Conservation (phyloP, 179 eudicot species). For the Vitellaria paradoxa region DNA sequence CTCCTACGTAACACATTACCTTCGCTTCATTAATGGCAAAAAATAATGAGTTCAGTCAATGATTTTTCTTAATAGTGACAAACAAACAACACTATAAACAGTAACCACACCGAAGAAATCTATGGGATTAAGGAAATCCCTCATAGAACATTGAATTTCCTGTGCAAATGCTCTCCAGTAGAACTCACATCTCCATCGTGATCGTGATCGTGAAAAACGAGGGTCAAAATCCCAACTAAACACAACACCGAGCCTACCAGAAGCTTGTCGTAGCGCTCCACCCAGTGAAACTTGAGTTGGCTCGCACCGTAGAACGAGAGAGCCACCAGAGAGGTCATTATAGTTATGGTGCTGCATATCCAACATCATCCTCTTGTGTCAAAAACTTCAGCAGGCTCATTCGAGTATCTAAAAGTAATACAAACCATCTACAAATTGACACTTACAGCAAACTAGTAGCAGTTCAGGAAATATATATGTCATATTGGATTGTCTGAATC, state of each 20-base stretch:
- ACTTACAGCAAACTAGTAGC: not conserved
- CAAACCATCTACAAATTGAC: not conserved
- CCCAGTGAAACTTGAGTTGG: conserved; percentile 96
- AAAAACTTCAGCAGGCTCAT: conserved; percentile 2
- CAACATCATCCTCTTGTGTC: conserved; percentile 13
- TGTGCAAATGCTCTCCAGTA: conserved; percentile 41
- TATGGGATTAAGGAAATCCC: not conserved
- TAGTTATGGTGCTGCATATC: conserved; percentile 79
- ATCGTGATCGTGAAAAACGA: conserved; percentile 80
- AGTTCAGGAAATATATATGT: not conserved
- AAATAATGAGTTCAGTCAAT: not conserved
- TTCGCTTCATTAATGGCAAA: conserved; percentile 3
- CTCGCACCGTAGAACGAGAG: conserved; percentile 96
- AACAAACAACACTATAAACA: not conserved
- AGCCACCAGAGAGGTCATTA: conserved; percentile 95
- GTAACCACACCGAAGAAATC: not conserved
- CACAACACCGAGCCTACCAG: conserved; percentile 96
- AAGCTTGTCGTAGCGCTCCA: conserved; percentile 96
- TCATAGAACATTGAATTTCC: conserved; percentile 62
- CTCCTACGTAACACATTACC: not conserved
- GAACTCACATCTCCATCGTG: conserved; percentile 40
- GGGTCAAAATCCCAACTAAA: conserved; percentile 84
- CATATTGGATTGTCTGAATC: not conserved
- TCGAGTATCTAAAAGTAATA: not conserved
- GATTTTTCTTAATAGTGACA: not conserved